These are phyloP conservation scores for Conidiobolus incongruus DNA, from an alignment of 371 early-diverging fungal species.

Conservation along the genomic window DNA sequence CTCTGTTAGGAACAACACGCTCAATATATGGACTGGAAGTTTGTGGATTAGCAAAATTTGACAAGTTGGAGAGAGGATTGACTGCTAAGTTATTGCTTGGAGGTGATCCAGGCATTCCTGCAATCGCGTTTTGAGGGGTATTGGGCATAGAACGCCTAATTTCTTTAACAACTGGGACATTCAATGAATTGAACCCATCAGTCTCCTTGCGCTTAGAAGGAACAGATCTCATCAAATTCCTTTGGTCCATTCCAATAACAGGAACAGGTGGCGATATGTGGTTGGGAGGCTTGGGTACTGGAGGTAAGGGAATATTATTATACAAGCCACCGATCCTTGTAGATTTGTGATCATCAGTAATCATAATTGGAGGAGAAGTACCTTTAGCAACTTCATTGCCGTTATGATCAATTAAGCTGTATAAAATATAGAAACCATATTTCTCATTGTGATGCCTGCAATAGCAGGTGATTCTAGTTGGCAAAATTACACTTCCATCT, in stretches of 20 bases:
- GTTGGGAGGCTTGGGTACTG: conserved; percentile 6
- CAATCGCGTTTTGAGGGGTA: no score
- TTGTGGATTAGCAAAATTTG: no score
- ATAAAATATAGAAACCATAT: conserved; percentile 67
- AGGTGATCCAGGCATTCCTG: conserved; percentile 6
- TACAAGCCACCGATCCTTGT: conserved; percentile 17
- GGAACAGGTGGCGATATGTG: neutral
- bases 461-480: conserved; percentile 87
- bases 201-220: no score
- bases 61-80: conserved; percentile 3
- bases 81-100: conserved; percentile 8
- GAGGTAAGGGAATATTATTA: neutral
- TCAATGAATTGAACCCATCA: no score
- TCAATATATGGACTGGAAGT: no score
- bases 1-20: conserved; percentile 45
- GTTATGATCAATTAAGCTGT: conserved; percentile 40
- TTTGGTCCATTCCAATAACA: no score
- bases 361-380: conserved; percentile 80
- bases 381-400: conserved; percentile 51
- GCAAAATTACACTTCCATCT: conserved; percentile 71
- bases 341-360: conserved; percentile 90
- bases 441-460: conserved; percentile 84
- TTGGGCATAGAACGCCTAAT: no score
- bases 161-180: no score
- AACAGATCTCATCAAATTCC: no score